These are phyloP conservation scores for Leccinum subtestaceum DNA, from an alignment of 768 basidiomycete species.

Conservation along the genomic window DNA sequence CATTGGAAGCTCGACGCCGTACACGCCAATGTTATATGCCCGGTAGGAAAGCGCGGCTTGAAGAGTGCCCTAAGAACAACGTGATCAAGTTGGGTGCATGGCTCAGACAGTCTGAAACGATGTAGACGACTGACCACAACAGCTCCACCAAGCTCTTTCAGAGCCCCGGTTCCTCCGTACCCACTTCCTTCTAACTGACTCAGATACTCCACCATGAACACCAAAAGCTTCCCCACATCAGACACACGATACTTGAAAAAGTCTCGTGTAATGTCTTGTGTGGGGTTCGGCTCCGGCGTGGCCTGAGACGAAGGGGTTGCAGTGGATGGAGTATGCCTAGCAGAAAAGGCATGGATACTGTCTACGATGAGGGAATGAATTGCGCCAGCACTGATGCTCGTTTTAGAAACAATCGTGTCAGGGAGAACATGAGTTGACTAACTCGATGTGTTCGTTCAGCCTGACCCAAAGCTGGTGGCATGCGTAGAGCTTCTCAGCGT, in stretches of 20 bases:
- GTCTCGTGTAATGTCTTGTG: constrained; percentile 73
- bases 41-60: constrained; percentile 75
- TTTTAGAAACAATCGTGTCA: not conserved
- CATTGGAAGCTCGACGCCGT: constrained; percentile 72
- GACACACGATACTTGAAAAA: constrained; percentile 76
- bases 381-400: constrained; percentile 46
- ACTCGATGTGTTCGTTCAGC: constrained; percentile 69
- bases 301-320: constrained; percentile 13
- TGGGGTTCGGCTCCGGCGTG: constrained; percentile 45
- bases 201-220: constrained; percentile 47
- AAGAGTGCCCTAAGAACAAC: constrained; percentile 55
- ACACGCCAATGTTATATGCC: constrained; percentile 65
- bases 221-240: constrained; percentile 66
- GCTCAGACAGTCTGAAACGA: not conserved
- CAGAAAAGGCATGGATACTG: constrained; percentile 68
- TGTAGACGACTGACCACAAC: constrained; percentile 51
- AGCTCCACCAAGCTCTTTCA: constrained; percentile 43
- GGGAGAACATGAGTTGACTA: constrained; percentile 21
- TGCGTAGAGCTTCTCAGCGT: constrained; percentile 86
- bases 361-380: constrained; percentile 65
- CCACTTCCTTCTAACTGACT: constrained; percentile 24
- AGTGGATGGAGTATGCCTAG: constrained; percentile 23
- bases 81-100: not conserved
- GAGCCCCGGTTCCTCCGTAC: constrained; percentile 19
- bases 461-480: constrained; percentile 78